Evolutionary conservation across 108 stramenopile genomes (phyloP).

Genomic region (Conticribra guillardii): DNA sequence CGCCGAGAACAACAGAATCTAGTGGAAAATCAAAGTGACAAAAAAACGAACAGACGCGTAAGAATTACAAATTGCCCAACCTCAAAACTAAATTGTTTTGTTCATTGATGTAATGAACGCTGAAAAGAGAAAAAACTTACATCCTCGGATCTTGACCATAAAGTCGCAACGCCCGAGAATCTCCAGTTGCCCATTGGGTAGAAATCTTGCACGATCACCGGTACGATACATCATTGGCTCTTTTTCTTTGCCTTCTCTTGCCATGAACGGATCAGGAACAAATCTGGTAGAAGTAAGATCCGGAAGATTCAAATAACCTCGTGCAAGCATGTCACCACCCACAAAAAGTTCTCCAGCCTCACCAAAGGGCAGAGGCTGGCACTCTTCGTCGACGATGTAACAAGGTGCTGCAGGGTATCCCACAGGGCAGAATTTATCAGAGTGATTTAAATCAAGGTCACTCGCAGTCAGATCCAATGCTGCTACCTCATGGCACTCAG

Average conservation of each 20-base stretch:
- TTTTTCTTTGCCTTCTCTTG: not conserved
- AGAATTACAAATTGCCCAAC: too few relatives aligned
- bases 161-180: slow-evolving; percentile 82
- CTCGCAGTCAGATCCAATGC: slow-evolving; percentile 47
- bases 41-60: too few relatives aligned
- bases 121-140: slow-evolving; percentile 9
- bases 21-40: too few relatives aligned
- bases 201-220: slow-evolving; percentile 73
- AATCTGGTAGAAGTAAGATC: slow-evolving; percentile 79
- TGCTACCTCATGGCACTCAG: slow-evolving; percentile 79
- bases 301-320: slow-evolving; percentile 78
- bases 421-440: slow-evolving; percentile 54
- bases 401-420: slow-evolving; percentile 38
- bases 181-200: slow-evolving; percentile 76
- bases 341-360: slow-evolving; percentile 66
- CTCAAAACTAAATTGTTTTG: too few relatives aligned
- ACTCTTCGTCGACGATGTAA: slow-evolving; percentile 61
- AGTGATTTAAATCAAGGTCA: slow-evolving; percentile 31
- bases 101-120: too few relatives aligned
- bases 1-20: slow-evolving; percentile 74
- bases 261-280: slow-evolving; percentile 42
- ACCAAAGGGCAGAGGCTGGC: slow-evolving; percentile 50
- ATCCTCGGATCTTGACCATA: slow-evolving; percentile 88
- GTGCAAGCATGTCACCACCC: slow-evolving; percentile 72
- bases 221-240: slow-evolving; percentile 67